Evolutionary conservation across 2,329 filamentous ascomycete genomes (phyloP).

Genomic region (Emydomyces testavorans): DNA sequence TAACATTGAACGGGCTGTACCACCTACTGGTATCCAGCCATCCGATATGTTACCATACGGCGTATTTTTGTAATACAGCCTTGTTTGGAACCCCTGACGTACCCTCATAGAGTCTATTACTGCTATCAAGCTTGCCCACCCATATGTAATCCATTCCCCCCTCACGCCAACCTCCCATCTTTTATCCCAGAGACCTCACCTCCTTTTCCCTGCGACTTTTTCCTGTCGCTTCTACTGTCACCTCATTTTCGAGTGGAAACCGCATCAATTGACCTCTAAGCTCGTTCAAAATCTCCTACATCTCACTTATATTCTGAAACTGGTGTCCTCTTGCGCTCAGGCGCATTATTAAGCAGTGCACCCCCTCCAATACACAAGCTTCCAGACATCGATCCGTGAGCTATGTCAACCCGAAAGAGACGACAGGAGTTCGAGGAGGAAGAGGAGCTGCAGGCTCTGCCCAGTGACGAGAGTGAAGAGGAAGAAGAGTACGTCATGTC

Average conservation of each 20-base stretch:
- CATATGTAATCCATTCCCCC: no score
- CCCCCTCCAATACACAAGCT: neutral
- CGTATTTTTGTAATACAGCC: neutral
- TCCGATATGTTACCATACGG: neutral
- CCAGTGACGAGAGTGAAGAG: conserved; percentile 41
- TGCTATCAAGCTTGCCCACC: conserved; percentile 10
- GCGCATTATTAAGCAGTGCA: neutral
- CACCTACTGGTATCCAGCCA: neutral
- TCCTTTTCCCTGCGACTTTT: neutral
- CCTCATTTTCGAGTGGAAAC: neutral
- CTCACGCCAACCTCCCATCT: conserved; percentile 5
- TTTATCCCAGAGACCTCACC: neutral
- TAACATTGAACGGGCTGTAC: no score
- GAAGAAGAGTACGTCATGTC: conserved; percentile 33
- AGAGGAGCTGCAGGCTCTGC: conserved; percentile 38
- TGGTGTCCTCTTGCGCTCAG: neutral
- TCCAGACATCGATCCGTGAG: neutral
- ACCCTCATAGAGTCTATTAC: neutral
- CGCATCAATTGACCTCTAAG: neutral
- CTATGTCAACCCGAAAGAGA: conserved; percentile 42
- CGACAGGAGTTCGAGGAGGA: conserved; percentile 40
- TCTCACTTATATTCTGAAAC: neutral
- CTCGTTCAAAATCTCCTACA: neutral
- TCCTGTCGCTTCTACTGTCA: neutral
- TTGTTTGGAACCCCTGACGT: conserved; percentile 10